Conservation (phyloP, 2,329 filamentous ascomycete species). For the Cladosporium velox region DNA sequence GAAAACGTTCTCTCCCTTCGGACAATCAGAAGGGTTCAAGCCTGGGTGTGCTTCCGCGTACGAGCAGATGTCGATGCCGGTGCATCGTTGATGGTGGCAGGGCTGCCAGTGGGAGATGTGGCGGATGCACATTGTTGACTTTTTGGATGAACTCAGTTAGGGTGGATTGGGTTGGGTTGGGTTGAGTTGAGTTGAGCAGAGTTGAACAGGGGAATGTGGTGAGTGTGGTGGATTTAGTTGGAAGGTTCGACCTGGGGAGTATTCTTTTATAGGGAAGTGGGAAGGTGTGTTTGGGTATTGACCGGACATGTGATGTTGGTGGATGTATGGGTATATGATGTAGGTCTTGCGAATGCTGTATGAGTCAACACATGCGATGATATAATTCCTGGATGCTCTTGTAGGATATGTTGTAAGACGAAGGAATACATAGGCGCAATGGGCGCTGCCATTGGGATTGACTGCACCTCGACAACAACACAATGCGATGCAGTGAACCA, state of each 20-base stretch:
- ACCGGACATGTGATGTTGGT: neutral
- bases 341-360: neutral
- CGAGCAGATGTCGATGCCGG: constrained; percentile 7
- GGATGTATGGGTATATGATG: neutral
- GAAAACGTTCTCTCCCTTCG: neutral
- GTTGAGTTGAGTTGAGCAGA: neutral
- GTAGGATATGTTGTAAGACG: neutral
- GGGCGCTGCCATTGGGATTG: neutral
- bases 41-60: neutral
- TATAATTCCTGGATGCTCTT: neutral
- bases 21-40: neutral
- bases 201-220: neutral
- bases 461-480: neutral
- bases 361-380: neutral
- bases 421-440: neutral
- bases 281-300: neutral
- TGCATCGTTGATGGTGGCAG: constrained; percentile 15
- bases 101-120: constrained; percentile 8
- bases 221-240: neutral
- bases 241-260: neutral
- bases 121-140: constrained; percentile 1
- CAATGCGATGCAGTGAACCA: neutral
- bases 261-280: neutral
- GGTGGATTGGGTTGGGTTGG: too few relatives aligned
- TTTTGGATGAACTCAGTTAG: too few relatives aligned